Percentiles rank a stretch among this genome's conserved stretches.
Evolutionary conservation across 2,329 filamentous ascomycete species (phyloP).

Genomic region (Sclerotiophoma versabilis): DNA sequence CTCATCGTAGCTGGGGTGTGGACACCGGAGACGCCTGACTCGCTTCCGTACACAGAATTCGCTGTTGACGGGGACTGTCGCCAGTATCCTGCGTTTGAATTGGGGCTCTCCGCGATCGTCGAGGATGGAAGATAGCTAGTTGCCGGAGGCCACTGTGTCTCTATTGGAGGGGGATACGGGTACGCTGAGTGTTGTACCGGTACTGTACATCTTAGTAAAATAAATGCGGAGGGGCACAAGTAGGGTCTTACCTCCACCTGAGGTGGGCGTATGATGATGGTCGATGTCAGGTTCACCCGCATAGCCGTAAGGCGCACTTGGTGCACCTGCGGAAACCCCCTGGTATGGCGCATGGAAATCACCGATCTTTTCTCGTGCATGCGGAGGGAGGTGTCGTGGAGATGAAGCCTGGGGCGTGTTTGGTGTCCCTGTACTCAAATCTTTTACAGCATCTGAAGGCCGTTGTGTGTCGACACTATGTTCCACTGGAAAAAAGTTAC

Average conservation of each 20-base stretch:
- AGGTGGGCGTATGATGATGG: conserved; percentile 29
- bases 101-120: conserved; percentile 43
- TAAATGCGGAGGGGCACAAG: background rate
- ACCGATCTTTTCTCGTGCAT: conserved; percentile 37
- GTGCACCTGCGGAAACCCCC: conserved; percentile 20
- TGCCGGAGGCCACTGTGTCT: conserved; percentile 47
- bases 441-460: conserved; percentile 54
- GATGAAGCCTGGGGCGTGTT: conserved; percentile 60
- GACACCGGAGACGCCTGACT: conserved; percentile 44
- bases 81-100: conserved; percentile 44
- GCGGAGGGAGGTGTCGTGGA: conserved; percentile 46
- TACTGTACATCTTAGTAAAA: conserved; percentile 34
- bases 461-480: conserved; percentile 65
- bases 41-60: conserved; percentile 46
- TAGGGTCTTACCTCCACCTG: conserved; percentile 37
- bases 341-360: conserved; percentile 42
- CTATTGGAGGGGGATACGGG: conserved; percentile 45
- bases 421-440: conserved; percentile 50
- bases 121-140: conserved; percentile 45
- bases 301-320: conserved; percentile 33
- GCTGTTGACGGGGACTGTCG: conserved; percentile 45
- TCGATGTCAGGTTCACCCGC: conserved; percentile 39
- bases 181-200: conserved; percentile 42
- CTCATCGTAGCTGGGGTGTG: conserved; percentile 47
- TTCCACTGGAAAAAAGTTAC: conserved; percentile 89